Conservation (phyloP, 2,329 filamentous ascomycete species). For the Monilinia fructigena region DNA sequence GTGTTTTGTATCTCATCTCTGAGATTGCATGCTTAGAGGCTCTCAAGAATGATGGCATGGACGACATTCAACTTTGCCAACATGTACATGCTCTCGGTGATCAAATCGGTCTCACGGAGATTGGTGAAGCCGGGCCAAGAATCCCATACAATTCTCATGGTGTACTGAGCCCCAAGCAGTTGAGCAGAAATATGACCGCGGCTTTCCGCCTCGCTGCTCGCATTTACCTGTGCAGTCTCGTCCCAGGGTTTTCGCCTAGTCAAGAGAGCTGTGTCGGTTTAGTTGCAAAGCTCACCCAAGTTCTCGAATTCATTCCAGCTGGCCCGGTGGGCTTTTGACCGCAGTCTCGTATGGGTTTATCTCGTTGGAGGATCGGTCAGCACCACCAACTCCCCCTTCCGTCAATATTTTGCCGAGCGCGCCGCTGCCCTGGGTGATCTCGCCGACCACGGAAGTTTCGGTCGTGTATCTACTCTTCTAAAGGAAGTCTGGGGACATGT, state of each 20-base stretch:
- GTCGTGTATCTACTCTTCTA: constrained; percentile 74
- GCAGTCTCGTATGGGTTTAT: constrained; percentile 89
- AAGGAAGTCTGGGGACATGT: constrained; percentile 78
- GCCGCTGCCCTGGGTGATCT: constrained; percentile 71
- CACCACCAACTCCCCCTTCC: constrained; percentile 70
- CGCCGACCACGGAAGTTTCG: constrained; percentile 80
- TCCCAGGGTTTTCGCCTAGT: constrained; percentile 79
- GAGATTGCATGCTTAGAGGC: constrained; percentile 96
- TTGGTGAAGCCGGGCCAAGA: constrained; percentile 55
- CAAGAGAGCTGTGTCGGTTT: constrained; percentile 74
- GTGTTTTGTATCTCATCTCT: constrained; percentile 96
- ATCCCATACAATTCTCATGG: constrained; percentile 67
- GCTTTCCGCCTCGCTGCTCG: constrained; percentile 90
- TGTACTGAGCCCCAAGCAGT: constrained; percentile 75
- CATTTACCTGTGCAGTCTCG: constrained; percentile 94
- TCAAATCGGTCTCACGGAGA: constrained; percentile 81
- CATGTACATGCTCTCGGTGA: constrained; percentile 86
- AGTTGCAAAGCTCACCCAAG: constrained; percentile 72
- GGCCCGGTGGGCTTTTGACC: constrained; percentile 85
- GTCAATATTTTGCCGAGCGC: constrained; percentile 74
- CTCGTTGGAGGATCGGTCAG: constrained; percentile 82
- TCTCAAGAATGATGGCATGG: constrained; percentile 78
- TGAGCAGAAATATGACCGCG: constrained; percentile 83
- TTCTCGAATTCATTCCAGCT: constrained; percentile 78
- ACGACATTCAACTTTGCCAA: constrained; percentile 81